Conservation (phyloP, 345 rosid species). For the Aegle marmelos region DNA sequence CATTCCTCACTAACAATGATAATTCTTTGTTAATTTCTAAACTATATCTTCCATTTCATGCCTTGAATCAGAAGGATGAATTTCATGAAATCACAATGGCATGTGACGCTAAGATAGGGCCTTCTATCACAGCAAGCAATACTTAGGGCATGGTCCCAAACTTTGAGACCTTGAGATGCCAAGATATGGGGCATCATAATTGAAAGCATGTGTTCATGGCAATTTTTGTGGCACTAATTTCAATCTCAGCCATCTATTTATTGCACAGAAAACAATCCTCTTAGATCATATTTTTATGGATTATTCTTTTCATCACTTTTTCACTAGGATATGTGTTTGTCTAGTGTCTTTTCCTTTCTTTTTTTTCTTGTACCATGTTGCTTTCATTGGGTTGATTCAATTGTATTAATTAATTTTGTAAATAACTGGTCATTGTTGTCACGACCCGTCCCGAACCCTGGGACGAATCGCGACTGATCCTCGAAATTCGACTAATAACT, state of each 20-base stretch:
- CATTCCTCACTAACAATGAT: no score
- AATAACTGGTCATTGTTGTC: background rate
- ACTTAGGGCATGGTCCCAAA: no score
- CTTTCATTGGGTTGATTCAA: slow-evolving; percentile 4
- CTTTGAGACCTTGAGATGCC: no score
- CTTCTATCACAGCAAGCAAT: no score
- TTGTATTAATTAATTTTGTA: background rate
- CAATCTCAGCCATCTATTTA: background rate
- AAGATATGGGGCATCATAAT: no score
- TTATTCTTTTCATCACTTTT: background rate
- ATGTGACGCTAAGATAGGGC: background rate
- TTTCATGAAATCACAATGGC: slow-evolving; percentile 4
- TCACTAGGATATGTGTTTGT: slow-evolving; percentile 4
- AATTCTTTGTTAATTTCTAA: background rate
- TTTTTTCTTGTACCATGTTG: background rate
- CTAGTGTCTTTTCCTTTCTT: background rate
- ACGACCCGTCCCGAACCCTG: no score
- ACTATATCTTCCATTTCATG: background rate
- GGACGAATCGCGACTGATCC: no score
- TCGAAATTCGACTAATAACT: no score
- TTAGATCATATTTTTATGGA: slow-evolving; percentile 11
- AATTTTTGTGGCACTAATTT: no score
- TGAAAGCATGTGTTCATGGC: no score
- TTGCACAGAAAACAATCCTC: background rate
- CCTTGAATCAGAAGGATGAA: slow-evolving; percentile 31